These are phyloP conservation scores for Polyplosphaeria fusca DNA, from an alignment of 495 filamentous ascomycete genomes.

Conservation along the genomic window DNA sequence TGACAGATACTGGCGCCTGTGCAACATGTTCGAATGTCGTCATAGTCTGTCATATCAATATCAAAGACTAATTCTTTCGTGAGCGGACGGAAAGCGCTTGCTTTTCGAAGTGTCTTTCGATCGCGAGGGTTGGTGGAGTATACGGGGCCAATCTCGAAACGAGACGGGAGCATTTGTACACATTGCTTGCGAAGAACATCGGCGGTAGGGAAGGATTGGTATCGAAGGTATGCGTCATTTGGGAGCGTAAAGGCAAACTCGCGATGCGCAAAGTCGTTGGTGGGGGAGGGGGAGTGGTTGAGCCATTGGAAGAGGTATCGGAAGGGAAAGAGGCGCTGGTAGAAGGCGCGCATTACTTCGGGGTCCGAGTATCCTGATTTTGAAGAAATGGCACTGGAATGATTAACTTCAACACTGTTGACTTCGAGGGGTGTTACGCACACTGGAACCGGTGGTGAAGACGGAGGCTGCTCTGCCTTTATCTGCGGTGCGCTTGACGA, in stretches of 20 bases:
- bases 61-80: constrained; percentile 95
- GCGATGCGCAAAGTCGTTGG: constrained; percentile 83
- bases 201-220: constrained; percentile 80
- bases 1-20: constrained; percentile 86
- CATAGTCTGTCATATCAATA: constrained; percentile 98
- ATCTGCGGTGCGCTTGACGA: constrained; percentile 51
- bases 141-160: constrained; percentile 96
- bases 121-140: constrained; percentile 92
- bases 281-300: constrained; percentile 84
- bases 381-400: constrained; percentile 23
- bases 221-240: constrained; percentile 86
- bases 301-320: constrained; percentile 96
- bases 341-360: constrained; percentile 84
- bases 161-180: constrained; percentile 76
- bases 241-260: constrained; percentile 93
- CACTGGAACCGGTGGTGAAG: constrained; percentile 41
- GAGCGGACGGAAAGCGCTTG: constrained; percentile 67
- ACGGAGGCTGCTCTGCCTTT: constrained; percentile 46
- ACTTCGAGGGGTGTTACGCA: neutral
- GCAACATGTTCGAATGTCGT: constrained; percentile 93
- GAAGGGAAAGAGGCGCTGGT: constrained; percentile 94
- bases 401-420: neutral
- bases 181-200: constrained; percentile 95
- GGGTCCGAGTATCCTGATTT: constrained; percentile 57
- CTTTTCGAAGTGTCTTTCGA: constrained; percentile 79